Percentiles rank a stretch among this genome's conserved stretches.
Evolutionary conservation across 2,329 filamentous ascomycete species (phyloP).

Genomic region (Fusarium sp.): DNA sequence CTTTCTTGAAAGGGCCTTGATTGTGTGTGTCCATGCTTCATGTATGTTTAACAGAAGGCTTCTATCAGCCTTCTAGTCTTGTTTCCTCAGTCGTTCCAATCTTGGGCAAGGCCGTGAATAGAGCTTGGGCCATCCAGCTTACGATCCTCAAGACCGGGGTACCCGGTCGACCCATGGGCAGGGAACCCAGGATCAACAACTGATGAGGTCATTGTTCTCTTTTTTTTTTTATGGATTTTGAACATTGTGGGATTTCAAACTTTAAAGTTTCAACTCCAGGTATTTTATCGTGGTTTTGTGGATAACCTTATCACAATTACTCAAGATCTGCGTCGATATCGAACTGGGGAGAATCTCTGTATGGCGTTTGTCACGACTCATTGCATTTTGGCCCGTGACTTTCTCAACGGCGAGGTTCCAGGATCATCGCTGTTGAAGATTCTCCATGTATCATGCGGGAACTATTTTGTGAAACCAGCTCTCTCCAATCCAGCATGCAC

Average conservation of each 20-base stretch:
- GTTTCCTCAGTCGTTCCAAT: conserved; percentile 11
- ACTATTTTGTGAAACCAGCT: background rate
- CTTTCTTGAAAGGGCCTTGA: conserved; percentile 4
- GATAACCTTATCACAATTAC: background rate
- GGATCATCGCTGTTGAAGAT: background rate
- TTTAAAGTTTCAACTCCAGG: background rate
- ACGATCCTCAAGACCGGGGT: conserved; percentile 21
- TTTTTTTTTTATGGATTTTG: conserved; percentile 10
- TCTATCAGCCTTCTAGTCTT: conserved; percentile 21
- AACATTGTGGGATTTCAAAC: conserved; percentile 1
- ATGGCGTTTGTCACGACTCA: background rate
- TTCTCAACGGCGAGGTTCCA: background rate
- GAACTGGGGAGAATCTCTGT: background rate
- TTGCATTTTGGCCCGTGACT: background rate
- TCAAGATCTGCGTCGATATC: background rate
- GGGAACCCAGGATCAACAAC: conserved; percentile 4
- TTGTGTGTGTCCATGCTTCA: conserved; percentile 7
- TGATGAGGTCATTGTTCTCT: conserved; percentile 35
- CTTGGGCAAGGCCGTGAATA: conserved; percentile 38
- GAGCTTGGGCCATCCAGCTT: conserved; percentile 6
- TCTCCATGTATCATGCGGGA: background rate
- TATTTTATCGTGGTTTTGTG: background rate
- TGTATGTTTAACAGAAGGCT: conserved; percentile 20
- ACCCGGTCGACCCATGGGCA: conserved; percentile 14
- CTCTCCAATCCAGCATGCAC: background rate